Evolutionary conservation across 306 rosid genomes (phyloP).

Genomic region (Ammopiptanthus mongolicus): DNA sequence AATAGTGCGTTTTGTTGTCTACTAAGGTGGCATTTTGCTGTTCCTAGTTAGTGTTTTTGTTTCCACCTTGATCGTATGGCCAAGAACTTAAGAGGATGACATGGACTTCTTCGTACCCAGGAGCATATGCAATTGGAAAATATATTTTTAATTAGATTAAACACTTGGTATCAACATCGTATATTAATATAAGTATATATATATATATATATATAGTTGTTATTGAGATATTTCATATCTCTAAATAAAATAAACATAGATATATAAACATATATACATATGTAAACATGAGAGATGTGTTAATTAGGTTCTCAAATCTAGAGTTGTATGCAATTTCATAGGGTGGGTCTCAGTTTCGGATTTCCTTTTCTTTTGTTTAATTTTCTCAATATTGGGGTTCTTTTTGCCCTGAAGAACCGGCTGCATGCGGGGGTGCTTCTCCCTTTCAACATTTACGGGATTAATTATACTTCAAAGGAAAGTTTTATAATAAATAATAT

Average conservation of each 20-base stretch:
- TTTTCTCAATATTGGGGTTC: not conserved
- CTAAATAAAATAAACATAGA: too few species aligned
- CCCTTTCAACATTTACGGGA: conserved; percentile 9
- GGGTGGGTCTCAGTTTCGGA: conserved; percentile 37
- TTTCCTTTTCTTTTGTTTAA: not conserved
- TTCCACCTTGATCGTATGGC: not conserved
- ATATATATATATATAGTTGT: too few species aligned
- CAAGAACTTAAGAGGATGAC: conserved; percentile 25
- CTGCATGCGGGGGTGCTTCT: conserved; percentile 17
- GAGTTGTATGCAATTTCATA: too few species aligned
- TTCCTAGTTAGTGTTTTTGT: not conserved
- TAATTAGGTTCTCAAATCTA: too few species aligned
- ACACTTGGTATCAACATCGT: too few species aligned
- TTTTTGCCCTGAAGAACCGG: conserved; percentile 29
- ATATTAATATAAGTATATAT: too few species aligned
- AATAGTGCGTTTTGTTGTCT: conserved; percentile 36
- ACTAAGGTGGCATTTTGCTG: conserved; percentile 49
- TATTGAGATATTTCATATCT: too few species aligned
- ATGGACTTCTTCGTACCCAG: conserved; percentile 32
- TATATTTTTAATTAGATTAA: too few species aligned
- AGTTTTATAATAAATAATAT: not conserved
- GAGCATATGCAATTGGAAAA: too few species aligned
- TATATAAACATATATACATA: too few species aligned
- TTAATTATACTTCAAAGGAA: conserved; percentile 19
- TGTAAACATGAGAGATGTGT: too few species aligned